Conservation (phyloP, 805 yeast genomes). For the Ascoidea tarda region DNA sequence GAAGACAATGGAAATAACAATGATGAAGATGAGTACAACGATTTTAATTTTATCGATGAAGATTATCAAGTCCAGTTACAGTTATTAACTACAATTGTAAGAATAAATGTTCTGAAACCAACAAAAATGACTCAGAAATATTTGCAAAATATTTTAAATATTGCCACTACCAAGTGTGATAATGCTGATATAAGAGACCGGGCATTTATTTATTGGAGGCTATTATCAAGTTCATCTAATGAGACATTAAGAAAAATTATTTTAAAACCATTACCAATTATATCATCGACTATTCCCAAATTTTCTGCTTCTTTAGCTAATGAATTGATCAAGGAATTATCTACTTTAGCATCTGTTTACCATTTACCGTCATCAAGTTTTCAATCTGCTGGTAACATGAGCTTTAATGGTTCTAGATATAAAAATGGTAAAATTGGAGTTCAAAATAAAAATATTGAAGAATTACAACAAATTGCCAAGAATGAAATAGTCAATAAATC, state of each 20-base stretch:
- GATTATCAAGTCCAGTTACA: constrained; percentile 49
- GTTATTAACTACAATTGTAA: constrained; percentile 47
- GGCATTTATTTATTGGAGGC: constrained; percentile 71
- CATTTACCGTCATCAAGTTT: constrained; percentile 69
- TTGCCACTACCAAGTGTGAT: constrained; percentile 50
- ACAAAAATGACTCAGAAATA: constrained; percentile 21
- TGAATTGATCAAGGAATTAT: constrained; percentile 58
- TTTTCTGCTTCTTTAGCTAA: constrained; percentile 58
- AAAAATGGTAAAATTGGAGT: constrained; percentile 20
- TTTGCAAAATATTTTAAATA: constrained; percentile 45
- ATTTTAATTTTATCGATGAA: constrained; percentile 33
- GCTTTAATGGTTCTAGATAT: constrained; percentile 21
- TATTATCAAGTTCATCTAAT: constrained; percentile 34
- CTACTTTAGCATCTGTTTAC: constrained; percentile 79
- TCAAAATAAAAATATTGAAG: constrained; percentile 52
- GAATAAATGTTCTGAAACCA: constrained; percentile 26
- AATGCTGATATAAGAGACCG: constrained; percentile 71
- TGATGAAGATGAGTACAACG: not conserved
- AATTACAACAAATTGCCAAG: constrained; percentile 62
- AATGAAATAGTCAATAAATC: constrained; percentile 53
- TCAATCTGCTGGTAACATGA: constrained; percentile 27
- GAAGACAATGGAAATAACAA: constrained; percentile 2
- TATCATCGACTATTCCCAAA: constrained; percentile 56
- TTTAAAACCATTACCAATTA: constrained; percentile 50
- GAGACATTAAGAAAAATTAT: constrained; percentile 38